phyloP scores from a whole-genome alignment of 1,284 basidiomycete species.

The Cryptococcus deneoformans region DNA sequence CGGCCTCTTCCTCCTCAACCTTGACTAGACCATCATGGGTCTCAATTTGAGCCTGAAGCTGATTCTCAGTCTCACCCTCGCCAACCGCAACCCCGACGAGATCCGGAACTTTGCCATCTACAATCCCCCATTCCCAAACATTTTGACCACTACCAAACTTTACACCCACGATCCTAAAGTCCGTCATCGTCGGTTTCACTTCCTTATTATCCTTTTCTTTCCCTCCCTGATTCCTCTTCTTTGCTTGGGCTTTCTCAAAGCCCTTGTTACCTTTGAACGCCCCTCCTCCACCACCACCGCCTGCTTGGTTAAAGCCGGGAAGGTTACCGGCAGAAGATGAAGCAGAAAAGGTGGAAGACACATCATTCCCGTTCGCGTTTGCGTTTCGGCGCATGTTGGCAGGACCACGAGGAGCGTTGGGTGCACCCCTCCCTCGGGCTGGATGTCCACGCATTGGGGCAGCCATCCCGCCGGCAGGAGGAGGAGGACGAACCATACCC shows the following conservation, averaged over 20 bases:
- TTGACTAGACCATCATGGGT: background rate
- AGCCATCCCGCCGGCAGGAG: conserved; percentile 45
- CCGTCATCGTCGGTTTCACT: conserved; percentile 80
- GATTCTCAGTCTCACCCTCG: conserved; percentile 10
- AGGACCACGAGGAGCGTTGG: conserved; percentile 29
- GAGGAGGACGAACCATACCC: conserved; percentile 10
- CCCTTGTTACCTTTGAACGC: background rate
- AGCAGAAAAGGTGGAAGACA: background rate
- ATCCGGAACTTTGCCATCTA: conserved; percentile 24
- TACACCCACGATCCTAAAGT: conserved; percentile 91
- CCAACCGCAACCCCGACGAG: conserved; percentile 16
- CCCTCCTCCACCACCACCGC: background rate
- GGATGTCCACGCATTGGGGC: background rate
- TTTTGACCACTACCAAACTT: conserved; percentile 57
- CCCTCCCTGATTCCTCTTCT: conserved; percentile 20
- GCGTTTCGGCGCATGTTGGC: conserved; percentile 15
- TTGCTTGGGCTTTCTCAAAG: background rate
- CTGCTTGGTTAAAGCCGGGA: background rate
- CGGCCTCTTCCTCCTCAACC: background rate
- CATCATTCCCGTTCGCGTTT: background rate
- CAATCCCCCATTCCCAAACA: conserved; percentile 51
- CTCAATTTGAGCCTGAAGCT: background rate
- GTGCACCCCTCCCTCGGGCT: conserved; percentile 18
- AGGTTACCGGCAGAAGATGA: background rate
- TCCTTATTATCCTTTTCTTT: conserved; percentile 48